Percentiles rank a stretch among this genome's conserved stretches.
phyloP scores from a whole-genome alignment of 371 early-diverging fungal genomes.

The Dichotomocladium elegans region DNA sequence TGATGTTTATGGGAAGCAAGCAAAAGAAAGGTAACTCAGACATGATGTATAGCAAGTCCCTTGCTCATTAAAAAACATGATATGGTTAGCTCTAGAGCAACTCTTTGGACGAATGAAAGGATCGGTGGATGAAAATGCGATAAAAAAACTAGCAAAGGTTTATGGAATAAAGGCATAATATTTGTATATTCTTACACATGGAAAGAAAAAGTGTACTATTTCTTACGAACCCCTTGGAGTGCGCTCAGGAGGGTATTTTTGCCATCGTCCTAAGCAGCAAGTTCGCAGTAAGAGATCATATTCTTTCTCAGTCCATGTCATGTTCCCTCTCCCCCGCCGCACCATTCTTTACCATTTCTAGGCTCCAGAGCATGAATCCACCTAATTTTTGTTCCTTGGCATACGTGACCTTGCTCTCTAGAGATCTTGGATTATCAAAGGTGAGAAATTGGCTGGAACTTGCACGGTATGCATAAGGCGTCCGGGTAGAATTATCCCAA shows the following conservation, averaged over 20 bases:
- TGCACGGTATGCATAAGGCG: slow-evolving; percentile 55
- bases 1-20: slow-evolving; percentile 58
- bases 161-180: slow-evolving; percentile 11
- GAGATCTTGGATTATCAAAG: slow-evolving; percentile 52
- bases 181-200: no score
- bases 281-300: background rate
- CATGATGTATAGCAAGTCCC: background rate
- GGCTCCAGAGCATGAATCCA: slow-evolving; percentile 58
- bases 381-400: slow-evolving; percentile 38
- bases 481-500: slow-evolving; percentile 17
- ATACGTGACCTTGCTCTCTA: slow-evolving; percentile 44
- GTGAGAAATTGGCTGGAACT: slow-evolving; percentile 42
- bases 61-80: background rate
- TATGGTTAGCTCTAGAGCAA: slow-evolving; percentile 4
- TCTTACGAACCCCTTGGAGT: slow-evolving; percentile 21
- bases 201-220: slow-evolving; percentile 1
- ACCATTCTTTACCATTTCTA: slow-evolving; percentile 37
- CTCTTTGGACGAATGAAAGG: slow-evolving; percentile 6
- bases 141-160: slow-evolving; percentile 6
- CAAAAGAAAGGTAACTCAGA: slow-evolving; percentile 53
- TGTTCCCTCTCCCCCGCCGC: background rate
- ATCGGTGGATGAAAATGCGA: background rate
- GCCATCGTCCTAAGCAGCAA: slow-evolving; percentile 21
- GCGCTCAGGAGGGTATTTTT: slow-evolving; percentile 18
- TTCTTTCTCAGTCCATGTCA: background rate